Evolutionary conservation across 768 basidiomycete species (phyloP).

Genomic region (Lactifluus piperatus): DNA sequence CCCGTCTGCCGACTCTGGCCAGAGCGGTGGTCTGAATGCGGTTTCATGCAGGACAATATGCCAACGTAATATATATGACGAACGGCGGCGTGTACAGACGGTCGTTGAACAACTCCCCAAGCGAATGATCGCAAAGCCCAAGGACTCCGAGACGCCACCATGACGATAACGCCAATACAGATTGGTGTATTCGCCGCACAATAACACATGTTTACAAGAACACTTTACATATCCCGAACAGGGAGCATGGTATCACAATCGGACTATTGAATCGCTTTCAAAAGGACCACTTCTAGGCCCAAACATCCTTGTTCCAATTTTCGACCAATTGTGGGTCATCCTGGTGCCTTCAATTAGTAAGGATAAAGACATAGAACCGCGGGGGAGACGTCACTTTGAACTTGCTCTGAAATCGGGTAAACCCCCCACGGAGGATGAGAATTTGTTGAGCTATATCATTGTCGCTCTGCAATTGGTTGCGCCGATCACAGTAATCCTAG

Average conservation of each 20-base stretch:
- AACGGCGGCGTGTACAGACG: constrained; percentile 45
- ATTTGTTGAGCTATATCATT: constrained; percentile 46
- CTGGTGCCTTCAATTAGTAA: constrained; percentile 26
- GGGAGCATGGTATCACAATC: background rate
- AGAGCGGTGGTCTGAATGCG: background rate
- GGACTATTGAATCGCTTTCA: background rate
- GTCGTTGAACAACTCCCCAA: constrained; percentile 56
- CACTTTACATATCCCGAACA: background rate
- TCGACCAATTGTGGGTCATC: constrained; percentile 64
- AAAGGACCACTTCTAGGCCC: constrained; percentile 38
- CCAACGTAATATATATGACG: constrained; percentile 43
- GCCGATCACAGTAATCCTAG: constrained; percentile 48
- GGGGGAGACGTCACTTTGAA: constrained; percentile 46
- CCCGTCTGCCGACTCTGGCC: background rate
- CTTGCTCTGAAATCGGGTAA: constrained; percentile 57
- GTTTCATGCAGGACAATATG: constrained; percentile 47
- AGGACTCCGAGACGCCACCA: constrained; percentile 21
- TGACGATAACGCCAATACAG: background rate
- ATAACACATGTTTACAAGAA: constrained; percentile 3
- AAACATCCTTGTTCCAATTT: constrained; percentile 63
- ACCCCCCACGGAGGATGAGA: constrained; percentile 62
- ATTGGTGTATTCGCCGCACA: constrained; percentile 11
- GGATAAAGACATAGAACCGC: background rate
- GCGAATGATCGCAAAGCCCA: constrained; percentile 37
- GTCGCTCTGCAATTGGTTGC: constrained; percentile 44